Evolutionary conservation across 2,329 filamentous ascomycete genomes (phyloP).

Genomic region (Phialocephala sp.): DNA sequence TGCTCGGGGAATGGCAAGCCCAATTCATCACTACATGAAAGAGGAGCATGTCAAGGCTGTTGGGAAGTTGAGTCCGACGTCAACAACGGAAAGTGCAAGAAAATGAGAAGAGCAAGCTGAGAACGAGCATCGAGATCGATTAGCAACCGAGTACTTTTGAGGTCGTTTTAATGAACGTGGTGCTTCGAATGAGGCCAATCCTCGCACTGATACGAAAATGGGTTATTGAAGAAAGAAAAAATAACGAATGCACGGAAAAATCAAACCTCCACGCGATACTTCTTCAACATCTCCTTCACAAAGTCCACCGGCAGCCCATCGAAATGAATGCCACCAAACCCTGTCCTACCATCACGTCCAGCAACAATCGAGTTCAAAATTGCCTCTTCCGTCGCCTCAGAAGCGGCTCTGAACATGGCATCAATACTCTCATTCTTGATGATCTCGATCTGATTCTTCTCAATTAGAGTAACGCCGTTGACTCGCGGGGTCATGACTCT

Average conservation of each 20-base stretch:
- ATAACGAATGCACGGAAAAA: background rate
- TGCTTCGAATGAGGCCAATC: background rate
- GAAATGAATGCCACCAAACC: constrained; percentile 54
- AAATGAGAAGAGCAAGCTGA: background rate
- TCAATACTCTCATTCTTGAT: constrained; percentile 66
- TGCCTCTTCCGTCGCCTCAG: constrained; percentile 68
- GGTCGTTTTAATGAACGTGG: background rate
- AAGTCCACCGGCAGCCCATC: constrained; percentile 55
- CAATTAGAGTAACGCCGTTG: constrained; percentile 39
- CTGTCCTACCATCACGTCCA: constrained; percentile 64
- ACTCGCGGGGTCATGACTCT: constrained; percentile 37
- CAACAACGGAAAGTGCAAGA: background rate
- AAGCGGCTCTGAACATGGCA: constrained; percentile 63
- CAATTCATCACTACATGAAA: background rate
- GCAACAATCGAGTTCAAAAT: constrained; percentile 66
- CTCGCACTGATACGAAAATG: background rate
- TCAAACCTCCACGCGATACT: constrained; percentile 33
- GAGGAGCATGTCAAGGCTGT: background rate
- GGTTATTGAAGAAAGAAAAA: background rate
- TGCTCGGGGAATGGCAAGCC: background rate
- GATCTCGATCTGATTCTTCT: constrained; percentile 53
- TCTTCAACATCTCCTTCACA: constrained; percentile 31
- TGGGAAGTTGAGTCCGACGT: background rate
- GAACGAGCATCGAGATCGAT: background rate
- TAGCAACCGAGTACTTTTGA: background rate